Conservation (phyloP, 179 eudicot species). For the Spergularia azorica region DNA sequence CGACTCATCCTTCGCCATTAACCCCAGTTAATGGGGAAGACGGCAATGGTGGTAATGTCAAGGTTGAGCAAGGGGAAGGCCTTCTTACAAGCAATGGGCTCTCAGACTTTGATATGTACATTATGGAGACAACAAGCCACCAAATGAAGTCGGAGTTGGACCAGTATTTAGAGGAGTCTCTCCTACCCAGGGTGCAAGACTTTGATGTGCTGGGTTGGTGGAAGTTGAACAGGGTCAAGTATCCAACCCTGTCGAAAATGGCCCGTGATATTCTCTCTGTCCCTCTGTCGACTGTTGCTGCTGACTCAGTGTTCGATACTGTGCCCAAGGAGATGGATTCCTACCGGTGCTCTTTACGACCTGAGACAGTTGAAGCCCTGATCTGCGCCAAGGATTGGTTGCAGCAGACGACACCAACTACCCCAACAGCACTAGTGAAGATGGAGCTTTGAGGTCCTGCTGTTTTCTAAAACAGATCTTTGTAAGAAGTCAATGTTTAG, state of each 20-base stretch:
- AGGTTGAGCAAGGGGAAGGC: constrained; percentile 48
- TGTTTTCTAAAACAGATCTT: neutral
- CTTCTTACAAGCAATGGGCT: constrained; percentile 41
- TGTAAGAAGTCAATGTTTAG: constrained; percentile 27
- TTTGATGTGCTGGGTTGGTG: constrained; percentile 65
- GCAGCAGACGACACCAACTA: constrained; percentile 29
- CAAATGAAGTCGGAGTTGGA: constrained; percentile 54
- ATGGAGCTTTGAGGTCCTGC: constrained; percentile 31
- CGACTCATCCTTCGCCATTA: constrained; percentile 23
- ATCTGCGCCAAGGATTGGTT: constrained; percentile 65
- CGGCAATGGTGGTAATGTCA: constrained; percentile 19
- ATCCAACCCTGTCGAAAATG: constrained; percentile 61
- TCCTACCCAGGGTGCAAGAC: constrained; percentile 48
- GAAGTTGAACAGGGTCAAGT: constrained; percentile 52
- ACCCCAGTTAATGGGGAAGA: constrained; percentile 23
- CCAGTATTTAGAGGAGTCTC: constrained; percentile 56
- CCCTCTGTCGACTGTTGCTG: constrained; percentile 41
- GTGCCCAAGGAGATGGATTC: constrained; percentile 50
- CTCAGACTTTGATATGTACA: constrained; percentile 53
- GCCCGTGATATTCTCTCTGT: constrained; percentile 50
- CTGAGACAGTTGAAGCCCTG: constrained; percentile 55
- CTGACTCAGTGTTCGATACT: constrained; percentile 45
- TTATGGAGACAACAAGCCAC: constrained; percentile 52
- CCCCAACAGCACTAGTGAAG: constrained; percentile 27
- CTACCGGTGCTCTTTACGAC: constrained; percentile 47